These are phyloP conservation scores for Mortierella sp. DNA, from an alignment of 371 early-diverging fungal genomes.

Conservation along the genomic window DNA sequence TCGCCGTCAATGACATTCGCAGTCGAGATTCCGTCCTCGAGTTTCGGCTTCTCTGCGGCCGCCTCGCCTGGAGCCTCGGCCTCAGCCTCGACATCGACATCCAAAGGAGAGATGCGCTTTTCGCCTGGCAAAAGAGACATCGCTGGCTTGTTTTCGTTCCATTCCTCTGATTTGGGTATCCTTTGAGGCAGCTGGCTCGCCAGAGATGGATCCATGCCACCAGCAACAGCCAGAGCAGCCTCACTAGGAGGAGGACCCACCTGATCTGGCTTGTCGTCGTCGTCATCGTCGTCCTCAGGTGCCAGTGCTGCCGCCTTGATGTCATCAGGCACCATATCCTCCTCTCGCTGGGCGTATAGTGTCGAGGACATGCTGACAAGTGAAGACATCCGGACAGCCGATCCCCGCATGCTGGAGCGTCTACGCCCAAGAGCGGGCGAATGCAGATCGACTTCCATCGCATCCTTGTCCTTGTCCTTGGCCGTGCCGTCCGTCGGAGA, in stretches of 20 bases:
- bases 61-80: background rate
- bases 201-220: constrained; percentile 53
- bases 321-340: constrained; percentile 39
- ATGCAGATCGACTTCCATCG: constrained; percentile 49
- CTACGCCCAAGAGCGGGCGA: constrained; percentile 50
- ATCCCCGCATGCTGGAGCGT: constrained; percentile 57
- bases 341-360: constrained; percentile 49
- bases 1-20: constrained; percentile 29
- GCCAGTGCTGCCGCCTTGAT: constrained; percentile 29
- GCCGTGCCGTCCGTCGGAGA: constrained; percentile 15
- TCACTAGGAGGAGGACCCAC: constrained; percentile 54
- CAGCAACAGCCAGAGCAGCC: constrained; percentile 54
- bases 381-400: constrained; percentile 49
- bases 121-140: background rate
- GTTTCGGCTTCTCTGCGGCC: constrained; percentile 5
- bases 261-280: constrained; percentile 45
- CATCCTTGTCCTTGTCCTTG: constrained; percentile 32
- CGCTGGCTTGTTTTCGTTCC: constrained; percentile 1
- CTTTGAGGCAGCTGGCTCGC: constrained; percentile 31
- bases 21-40: constrained; percentile 16
- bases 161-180: constrained; percentile 26
- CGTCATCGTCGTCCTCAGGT: constrained; percentile 49
- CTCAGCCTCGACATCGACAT: constrained; percentile 12
- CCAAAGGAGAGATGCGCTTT: constrained; percentile 15
- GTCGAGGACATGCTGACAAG: constrained; percentile 58